Percentiles rank a stretch among this genome's conserved stretches.
phyloP scores from a whole-genome alignment of 1,284 basidiomycete genomes.

The Ustilago sp. region DNA sequence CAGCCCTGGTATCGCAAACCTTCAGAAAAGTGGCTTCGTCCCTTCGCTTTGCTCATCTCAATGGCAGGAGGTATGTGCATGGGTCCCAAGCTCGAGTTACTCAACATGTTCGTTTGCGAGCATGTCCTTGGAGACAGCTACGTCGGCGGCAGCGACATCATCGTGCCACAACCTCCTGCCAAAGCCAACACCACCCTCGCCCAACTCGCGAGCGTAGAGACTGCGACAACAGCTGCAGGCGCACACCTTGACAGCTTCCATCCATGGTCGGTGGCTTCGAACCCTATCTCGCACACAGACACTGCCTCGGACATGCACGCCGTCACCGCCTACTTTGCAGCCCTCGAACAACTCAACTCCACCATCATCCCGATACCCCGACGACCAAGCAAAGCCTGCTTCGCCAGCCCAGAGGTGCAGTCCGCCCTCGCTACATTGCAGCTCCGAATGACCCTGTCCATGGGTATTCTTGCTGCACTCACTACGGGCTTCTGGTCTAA shows the following conservation, averaged over 20 bases:
- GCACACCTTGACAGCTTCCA: conserved; percentile 20
- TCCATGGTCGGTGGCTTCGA: conserved; percentile 19
- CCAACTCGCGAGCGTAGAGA: background rate
- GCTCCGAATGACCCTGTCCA: conserved; percentile 76
- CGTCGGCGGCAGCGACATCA: conserved; percentile 31
- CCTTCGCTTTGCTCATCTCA: conserved; percentile 58
- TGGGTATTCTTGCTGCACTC: conserved; percentile 83
- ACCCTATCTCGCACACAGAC: background rate
- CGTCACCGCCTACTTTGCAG: conserved; percentile 22
- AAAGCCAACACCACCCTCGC: conserved; percentile 12
- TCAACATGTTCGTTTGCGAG: conserved; percentile 64
- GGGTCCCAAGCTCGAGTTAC: conserved; percentile 62
- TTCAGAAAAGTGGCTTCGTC: conserved; percentile 58
- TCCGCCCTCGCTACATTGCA: conserved; percentile 52
- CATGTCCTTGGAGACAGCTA: conserved; percentile 43
- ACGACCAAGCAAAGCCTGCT: conserved; percentile 50
- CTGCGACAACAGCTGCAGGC: background rate
- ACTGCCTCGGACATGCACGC: conserved; percentile 6
- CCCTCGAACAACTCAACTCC: conserved; percentile 31
- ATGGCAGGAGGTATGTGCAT: conserved; percentile 61
- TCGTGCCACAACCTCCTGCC: conserved; percentile 14
- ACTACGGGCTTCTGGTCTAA: conserved; percentile 90
- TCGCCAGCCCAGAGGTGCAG: conserved; percentile 50
- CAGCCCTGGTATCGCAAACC: conserved; percentile 62
- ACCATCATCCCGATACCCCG: conserved; percentile 35